Base-by-base conservation (phyloP, 2,329 filamentous ascomycete genomes). In the Paraphaeosphaeria sporulosa region DNA sequence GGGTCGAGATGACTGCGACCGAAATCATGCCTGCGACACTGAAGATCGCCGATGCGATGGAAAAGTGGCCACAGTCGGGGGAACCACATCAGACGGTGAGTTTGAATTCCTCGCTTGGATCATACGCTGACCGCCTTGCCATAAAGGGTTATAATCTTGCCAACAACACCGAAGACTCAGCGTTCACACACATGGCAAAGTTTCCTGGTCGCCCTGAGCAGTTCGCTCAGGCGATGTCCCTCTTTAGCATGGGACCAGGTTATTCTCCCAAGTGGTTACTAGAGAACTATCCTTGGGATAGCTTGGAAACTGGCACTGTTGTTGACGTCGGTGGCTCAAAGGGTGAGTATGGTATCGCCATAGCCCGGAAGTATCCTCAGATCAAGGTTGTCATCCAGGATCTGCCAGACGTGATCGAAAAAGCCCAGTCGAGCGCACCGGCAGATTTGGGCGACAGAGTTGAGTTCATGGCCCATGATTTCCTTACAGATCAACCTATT, bases 241-340 rank as follows among this genome's bases (percentile, higher is more conserved):
- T 56, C 13, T 56, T 60, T 23, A 47, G 36, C 27, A 38, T 34
- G 19, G 52, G 53, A 12, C 58, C 52, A 27, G 52, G 52, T 17
- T 59, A 59, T 21, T 51, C 23, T n/a, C 57, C 57, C 17, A 47
- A 44, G 38, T 36, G 21, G 25, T 42, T 60, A 34, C 7, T 60
- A 21, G 54, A 61, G 13, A 27, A 54, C 32, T 61, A 49, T 15
- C 32, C 59, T n/a, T 42, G 27, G n/a, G 32, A 38, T 13, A 17
- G 21, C 4, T 13, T 56, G 15, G n/a, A 32, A 1, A 38, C 23
- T 15, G 59, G 54, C 4, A 49, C 44, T 15, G 8, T 61, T 2
- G 54, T 61, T 4, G 59, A 61, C 38, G 43, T 57, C 3, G 59
- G 59, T 30, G 59, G 59, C 25, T 53, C 48, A 15, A 49, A 61